Evolutionary conservation across 257 asterid species (phyloP), one percentile per base, ranked within the genome.

Genomic region (Verbascum thapsus): DNA sequence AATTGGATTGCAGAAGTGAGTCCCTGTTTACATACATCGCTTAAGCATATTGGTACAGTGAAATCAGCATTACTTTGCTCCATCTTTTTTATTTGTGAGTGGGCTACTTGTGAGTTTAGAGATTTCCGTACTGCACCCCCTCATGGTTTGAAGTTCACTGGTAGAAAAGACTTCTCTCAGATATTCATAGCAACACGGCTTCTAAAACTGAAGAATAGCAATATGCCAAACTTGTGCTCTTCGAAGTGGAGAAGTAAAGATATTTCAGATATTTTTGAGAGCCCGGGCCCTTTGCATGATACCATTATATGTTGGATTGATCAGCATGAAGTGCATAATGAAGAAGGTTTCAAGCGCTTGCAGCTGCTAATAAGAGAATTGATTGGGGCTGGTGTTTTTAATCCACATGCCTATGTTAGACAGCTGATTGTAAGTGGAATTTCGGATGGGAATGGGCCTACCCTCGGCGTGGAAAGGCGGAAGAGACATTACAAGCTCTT

Each of bases 51-150:
- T 52, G 82, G 94, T 43, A 62, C 41, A 49, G 90, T 81, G 66
- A 72, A 82, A 20, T 76, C 83, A 45, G 75, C 94, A 38, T 71
- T 83, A 64, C 64, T 88, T 59, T 94, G 91, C 72, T 88, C 98
- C 60, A 71, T 90, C 18, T 90, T 90, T 74, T 88, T 84, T 78
- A 79, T 94, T 51, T 94, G 96, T 72, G 99, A 90, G 75, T 94
- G 99, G 99, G 98, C 98, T 56, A 84, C 98, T 35, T 90, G 95
- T 78, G 96, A 90, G 63, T 94, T 81, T 61, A 80, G 98, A 74
- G 91, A 94, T 75, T 86, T 86, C 67, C 96, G 96, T 18, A 53
- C 76, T 54, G 79, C 71, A 16, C 84, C 90, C 57, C 90, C 90
- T 48, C 75, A 68, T 71, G 91, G 88, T 62, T 49, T 82, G 75